Percentiles rank a stretch among this genome's conserved stretches.
These are phyloP conservation scores for Leptographium procerum DNA, from an alignment of 2,329 filamentous ascomycete genomes.

Conservation along the genomic window DNA sequence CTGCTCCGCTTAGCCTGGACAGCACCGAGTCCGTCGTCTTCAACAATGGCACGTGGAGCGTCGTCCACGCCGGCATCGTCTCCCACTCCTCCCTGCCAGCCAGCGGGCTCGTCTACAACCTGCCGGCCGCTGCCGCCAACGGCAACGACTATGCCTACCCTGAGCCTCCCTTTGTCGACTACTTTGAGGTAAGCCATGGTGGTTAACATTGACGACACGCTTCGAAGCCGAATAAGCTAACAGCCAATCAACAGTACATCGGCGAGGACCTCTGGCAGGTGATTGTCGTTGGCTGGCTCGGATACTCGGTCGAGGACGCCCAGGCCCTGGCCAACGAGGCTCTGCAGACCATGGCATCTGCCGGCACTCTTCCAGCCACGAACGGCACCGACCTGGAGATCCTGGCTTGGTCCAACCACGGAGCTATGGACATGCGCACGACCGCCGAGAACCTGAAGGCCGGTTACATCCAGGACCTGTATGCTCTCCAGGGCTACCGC, in stretches of 20 bases:
- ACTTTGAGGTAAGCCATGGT: constrained; percentile 6
- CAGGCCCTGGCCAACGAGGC: constrained; percentile 14
- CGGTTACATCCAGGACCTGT: constrained; percentile 24
- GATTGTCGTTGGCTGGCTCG: constrained; percentile 16
- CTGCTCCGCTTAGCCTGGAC: constrained; percentile 22
- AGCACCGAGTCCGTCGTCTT: constrained; percentile 19
- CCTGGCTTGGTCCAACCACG: constrained; percentile 19
- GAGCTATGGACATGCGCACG: constrained; percentile 20
- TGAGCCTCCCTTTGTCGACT: constrained; percentile 16
- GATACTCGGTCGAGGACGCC: constrained; percentile 13
- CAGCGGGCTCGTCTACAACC: constrained; percentile 18
- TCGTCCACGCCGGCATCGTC: constrained; percentile 21
- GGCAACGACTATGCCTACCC: constrained; percentile 18
- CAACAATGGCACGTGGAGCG: constrained; percentile 19
- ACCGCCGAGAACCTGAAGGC: constrained; percentile 17
- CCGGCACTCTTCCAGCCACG: constrained; percentile 14
- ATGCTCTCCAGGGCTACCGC: constrained; percentile 25
- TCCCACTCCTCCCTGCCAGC: constrained; percentile 19
- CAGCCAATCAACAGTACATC: constrained; percentile 13
- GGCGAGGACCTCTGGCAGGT: constrained; percentile 18
- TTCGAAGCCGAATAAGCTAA: background rate
- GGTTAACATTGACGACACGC: no score
- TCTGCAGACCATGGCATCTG: constrained; percentile 14
- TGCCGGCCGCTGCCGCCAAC: constrained; percentile 15
- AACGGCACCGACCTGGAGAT: constrained; percentile 11